phyloP scores from a whole-genome alignment of 441 rosid species.

The Melastoma candidum region DNA sequence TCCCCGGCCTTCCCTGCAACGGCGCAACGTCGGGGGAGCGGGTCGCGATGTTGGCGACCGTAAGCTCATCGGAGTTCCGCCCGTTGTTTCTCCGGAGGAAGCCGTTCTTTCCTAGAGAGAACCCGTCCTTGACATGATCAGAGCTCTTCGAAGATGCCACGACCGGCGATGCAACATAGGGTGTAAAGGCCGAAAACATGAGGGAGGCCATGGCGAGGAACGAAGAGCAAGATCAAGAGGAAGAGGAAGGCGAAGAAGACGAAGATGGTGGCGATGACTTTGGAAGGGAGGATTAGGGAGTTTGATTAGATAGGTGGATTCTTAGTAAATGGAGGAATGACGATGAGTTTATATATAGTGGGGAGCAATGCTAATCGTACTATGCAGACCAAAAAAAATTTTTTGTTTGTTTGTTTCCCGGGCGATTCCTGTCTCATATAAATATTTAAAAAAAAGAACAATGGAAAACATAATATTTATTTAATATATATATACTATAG shows the following conservation, averaged over 20 bases:
- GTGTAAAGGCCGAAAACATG: constrained; percentile 13
- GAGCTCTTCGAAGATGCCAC: constrained; percentile 11
- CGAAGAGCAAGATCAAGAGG: background rate
- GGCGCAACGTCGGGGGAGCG: constrained; percentile 18
- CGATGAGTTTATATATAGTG: constrained; percentile 9
- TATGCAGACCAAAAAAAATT: no score
- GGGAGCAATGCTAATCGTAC: no score
- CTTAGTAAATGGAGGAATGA: background rate
- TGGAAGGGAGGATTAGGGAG: background rate
- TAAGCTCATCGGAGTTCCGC: constrained; percentile 10
- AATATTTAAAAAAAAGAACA: no score
- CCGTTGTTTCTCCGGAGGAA: constrained; percentile 13
- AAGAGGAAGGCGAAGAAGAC: background rate
- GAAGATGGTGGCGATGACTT: background rate
- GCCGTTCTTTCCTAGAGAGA: background rate
- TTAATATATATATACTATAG: no score
- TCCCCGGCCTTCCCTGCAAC: constrained; percentile 22
- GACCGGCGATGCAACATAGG: constrained; percentile 9
- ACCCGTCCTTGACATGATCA: constrained; percentile 7
- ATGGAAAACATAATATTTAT: no score
- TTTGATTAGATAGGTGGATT: background rate
- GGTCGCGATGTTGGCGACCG: constrained; percentile 26
- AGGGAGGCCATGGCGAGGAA: constrained; percentile 33
- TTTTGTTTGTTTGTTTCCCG: no score
- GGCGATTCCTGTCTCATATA: no score